Conservation (phyloP, 2,329 filamentous ascomycete genomes). For the Venturia asperata region DNA sequence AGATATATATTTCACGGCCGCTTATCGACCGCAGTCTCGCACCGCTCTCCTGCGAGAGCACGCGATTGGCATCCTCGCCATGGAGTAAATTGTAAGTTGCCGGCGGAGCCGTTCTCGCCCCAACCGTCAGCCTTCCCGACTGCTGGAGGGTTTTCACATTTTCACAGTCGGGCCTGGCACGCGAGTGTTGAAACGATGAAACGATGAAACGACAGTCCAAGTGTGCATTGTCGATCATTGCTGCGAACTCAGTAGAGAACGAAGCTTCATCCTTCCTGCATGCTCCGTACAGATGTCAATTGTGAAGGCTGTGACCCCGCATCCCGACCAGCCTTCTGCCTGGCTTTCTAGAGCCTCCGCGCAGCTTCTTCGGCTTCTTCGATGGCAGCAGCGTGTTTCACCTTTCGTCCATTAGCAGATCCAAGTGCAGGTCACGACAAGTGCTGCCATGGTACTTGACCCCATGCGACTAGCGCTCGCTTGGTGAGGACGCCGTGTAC, state of each 20-base stretch:
- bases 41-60: not conserved
- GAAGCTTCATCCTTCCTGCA: not conserved
- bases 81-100: not conserved
- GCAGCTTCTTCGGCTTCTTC: not conserved
- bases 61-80: not conserved
- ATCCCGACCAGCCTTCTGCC: not conserved
- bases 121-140: not conserved
- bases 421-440: conserved; percentile 1
- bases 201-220: too few species aligned
- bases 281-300: not conserved
- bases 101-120: not conserved
- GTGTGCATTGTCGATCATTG: not conserved
- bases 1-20: not conserved
- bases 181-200: not conserved
- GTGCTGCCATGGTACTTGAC: not conserved
- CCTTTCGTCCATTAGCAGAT: not conserved
- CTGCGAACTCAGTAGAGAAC: not conserved
- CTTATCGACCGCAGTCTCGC: not conserved
- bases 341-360: too few species aligned
- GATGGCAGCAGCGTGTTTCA: not conserved
- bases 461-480: not conserved
- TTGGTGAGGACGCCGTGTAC: conserved; percentile 4
- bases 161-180: not conserved
- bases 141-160: too few species aligned
- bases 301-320: not conserved